A percentile compares a stretch with the other conserved stretches of the same genome.
Evolutionary conservation across 768 basidiomycete species (phyloP).

Genomic region (Boletellus emodensis): DNA sequence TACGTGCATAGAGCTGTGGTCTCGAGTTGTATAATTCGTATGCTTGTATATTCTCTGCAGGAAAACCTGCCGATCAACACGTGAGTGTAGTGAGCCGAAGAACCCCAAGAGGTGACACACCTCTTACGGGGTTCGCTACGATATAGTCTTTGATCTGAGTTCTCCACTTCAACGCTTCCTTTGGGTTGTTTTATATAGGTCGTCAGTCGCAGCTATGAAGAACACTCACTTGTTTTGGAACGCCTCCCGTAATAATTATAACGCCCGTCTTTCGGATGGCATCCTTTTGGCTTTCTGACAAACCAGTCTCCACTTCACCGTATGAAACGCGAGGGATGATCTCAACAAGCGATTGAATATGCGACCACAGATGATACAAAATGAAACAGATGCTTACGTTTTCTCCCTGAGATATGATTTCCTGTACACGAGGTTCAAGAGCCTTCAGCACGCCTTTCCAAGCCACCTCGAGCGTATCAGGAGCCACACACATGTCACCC

Average conservation of each 20-base stretch:
- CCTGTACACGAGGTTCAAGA: constrained; percentile 42
- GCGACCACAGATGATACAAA: not conserved
- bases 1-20: constrained; percentile 61
- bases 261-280: constrained; percentile 50
- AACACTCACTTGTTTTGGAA: constrained; percentile 46
- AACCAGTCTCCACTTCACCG: constrained; percentile 41
- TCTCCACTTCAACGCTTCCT: constrained; percentile 65
- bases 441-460: constrained; percentile 56
- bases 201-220: constrained; percentile 1
- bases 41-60: constrained; percentile 62
- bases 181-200: not conserved
- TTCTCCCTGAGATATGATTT: constrained; percentile 45
- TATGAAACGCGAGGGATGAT: constrained; percentile 50
- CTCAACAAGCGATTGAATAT: constrained; percentile 25
- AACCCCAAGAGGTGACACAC: constrained; percentile 22
- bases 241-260: constrained; percentile 54
- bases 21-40: constrained; percentile 72
- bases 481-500: constrained; percentile 29
- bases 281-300: constrained; percentile 42
- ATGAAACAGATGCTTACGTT: constrained; percentile 34
- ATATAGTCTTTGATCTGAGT: constrained; percentile 50
- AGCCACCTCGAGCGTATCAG: constrained; percentile 36
- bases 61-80: constrained; percentile 47
- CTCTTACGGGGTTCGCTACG: constrained; percentile 50
- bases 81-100: not conserved